These are phyloP conservation scores for Climacium dendroides DNA, from an alignment of 225 moss, liverwort and hornwort genomes.

Conservation along the genomic window DNA sequence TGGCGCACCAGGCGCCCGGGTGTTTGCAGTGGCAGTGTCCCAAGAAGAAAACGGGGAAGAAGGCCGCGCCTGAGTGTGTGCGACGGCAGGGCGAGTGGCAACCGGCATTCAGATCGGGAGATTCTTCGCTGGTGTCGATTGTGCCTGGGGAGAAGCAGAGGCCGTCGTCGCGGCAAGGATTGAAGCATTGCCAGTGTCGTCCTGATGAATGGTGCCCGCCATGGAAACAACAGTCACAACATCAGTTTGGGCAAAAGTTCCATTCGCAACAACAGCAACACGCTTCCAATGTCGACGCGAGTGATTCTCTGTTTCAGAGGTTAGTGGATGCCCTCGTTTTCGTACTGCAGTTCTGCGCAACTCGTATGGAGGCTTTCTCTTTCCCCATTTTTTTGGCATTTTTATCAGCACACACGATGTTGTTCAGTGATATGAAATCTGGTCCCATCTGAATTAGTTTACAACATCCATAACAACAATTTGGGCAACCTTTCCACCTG, in stretches of 20 bases:
- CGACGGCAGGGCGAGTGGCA: slow-evolving; percentile 7
- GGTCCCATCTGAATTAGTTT: not conserved
- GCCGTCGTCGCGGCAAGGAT: not conserved
- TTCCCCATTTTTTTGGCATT: not conserved
- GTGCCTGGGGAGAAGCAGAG: not conserved
- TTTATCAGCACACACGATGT: not conserved
- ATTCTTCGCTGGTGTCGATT: not conserved
- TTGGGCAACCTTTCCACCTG: not conserved
- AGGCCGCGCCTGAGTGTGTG: not conserved
- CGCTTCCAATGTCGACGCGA: not conserved
- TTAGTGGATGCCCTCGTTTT: not conserved
- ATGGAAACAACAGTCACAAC: not conserved
- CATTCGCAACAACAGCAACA: not conserved
- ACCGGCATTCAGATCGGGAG: not conserved
- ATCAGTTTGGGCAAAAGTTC: not conserved
- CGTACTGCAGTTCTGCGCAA: not conserved
- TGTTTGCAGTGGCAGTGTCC: not conserved
- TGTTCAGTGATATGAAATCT: too few relatives aligned
- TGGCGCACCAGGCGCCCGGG: not conserved
- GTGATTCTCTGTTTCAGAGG: not conserved
- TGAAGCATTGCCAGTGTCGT: slow-evolving; percentile 4
- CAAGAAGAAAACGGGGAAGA: not conserved
- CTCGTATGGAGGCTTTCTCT: not conserved
- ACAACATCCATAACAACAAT: not conserved
- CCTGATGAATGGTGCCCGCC: slow-evolving; percentile 29